Percentiles rank a stretch among this genome's conserved stretches.
Conservation (phyloP, 2,329 filamentous ascomycete genomes). For the Sporothrix curviconia region DNA sequence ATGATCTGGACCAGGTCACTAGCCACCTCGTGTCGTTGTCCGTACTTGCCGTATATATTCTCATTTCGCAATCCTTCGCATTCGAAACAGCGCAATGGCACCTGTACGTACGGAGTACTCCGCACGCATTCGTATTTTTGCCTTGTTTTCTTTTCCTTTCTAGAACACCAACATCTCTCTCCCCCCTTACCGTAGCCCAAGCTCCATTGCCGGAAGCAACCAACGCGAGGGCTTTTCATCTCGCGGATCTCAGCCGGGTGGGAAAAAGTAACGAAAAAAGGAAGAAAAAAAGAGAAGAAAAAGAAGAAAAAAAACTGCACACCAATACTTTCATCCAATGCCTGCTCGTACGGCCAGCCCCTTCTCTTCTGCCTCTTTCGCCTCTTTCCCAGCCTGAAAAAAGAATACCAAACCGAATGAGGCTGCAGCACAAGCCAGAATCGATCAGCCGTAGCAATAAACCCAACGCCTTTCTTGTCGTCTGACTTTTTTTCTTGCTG, state of each 20-base stretch:
- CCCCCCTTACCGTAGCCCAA: constrained; percentile 4
- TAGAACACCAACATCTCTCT: neutral
- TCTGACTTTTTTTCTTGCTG: neutral
- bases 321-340: too few relatives aligned
- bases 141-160: neutral
- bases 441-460: neutral
- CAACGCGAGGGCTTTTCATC: too few relatives aligned
- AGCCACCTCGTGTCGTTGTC: too few relatives aligned
- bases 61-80: too few relatives aligned
- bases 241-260: neutral
- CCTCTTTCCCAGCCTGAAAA: neutral
- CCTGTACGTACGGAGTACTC: too few relatives aligned
- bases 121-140: constrained; percentile 1
- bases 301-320: neutral
- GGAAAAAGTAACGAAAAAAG: neutral
- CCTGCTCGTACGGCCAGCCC: too few relatives aligned
- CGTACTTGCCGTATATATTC: too few relatives aligned
- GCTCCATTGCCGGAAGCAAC: too few relatives aligned
- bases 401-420: neutral
- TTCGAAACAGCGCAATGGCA: too few relatives aligned
- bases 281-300: neutral
- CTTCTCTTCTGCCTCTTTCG: neutral
- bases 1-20: neutral
- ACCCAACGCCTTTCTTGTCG: neutral
- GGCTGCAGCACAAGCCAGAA: neutral